phyloP scores from a whole-genome alignment of 2,329 filamentous ascomycete genomes.

The Thielaviopsis ethacetica region DNA sequence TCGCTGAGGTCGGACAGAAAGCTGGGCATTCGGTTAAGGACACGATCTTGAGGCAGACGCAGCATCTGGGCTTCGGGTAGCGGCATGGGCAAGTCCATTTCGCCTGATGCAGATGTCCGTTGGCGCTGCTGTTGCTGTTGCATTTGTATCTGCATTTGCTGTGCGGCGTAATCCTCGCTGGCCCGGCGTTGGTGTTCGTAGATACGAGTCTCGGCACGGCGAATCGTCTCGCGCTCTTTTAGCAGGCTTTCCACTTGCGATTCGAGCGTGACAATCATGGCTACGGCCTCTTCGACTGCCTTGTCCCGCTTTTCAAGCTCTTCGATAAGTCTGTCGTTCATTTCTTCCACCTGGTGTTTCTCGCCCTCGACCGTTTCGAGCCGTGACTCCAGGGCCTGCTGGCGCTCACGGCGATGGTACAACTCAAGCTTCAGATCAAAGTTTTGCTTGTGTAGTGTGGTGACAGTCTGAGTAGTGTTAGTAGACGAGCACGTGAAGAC shows the following conservation, averaged over 20 bases:
- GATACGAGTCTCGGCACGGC: slow-evolving; percentile 26
- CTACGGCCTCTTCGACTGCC: slow-evolving; percentile 53
- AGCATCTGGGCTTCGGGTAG: background rate
- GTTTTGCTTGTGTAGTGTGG: slow-evolving; percentile 57
- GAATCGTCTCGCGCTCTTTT: slow-evolving; percentile 36
- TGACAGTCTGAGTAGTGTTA: slow-evolving; percentile 34
- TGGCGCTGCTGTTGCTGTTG: slow-evolving; percentile 14
- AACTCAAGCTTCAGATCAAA: slow-evolving; percentile 62
- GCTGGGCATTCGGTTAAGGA: slow-evolving; percentile 43
- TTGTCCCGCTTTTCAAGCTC: slow-evolving; percentile 54
- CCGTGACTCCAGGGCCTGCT: slow-evolving; percentile 40
- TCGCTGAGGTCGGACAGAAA: slow-evolving; percentile 45
- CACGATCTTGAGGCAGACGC: slow-evolving; percentile 10
- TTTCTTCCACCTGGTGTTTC: slow-evolving; percentile 35
- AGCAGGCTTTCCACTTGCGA: slow-evolving; percentile 37
- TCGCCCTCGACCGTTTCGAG: slow-evolving; percentile 38
- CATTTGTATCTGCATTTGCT: background rate
- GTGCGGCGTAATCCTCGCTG: slow-evolving; percentile 10
- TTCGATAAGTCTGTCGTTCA: slow-evolving; percentile 39
- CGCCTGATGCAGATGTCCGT: background rate
- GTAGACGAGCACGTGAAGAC: background rate
- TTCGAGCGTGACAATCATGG: slow-evolving; percentile 51
- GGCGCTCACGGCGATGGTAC: slow-evolving; percentile 50
- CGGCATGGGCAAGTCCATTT: background rate
- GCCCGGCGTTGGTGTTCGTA: slow-evolving; percentile 9